Conservation (phyloP, 2,329 filamentous ascomycete genomes). For the Chaetomiaceae sp. region DNA sequence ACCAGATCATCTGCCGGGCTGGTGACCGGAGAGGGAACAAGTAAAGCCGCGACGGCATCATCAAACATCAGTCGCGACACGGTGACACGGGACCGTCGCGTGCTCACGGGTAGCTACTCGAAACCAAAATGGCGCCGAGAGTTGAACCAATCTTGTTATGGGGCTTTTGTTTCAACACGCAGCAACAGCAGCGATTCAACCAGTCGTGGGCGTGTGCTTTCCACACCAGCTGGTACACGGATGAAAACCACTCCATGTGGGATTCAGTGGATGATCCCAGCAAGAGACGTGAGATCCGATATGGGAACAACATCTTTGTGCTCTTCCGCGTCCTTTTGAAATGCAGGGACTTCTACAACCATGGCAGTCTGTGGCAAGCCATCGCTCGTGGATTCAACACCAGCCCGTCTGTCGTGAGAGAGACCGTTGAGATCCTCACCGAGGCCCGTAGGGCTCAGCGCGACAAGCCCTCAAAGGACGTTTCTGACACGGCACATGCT, state of each 20-base stretch:
- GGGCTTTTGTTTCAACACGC: conserved; percentile 20
- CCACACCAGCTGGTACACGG: conserved; percentile 19
- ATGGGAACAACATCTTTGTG: conserved; percentile 26
- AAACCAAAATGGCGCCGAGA: conserved; percentile 3
- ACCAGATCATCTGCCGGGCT: not conserved
- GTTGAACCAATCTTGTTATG: conserved; percentile 20
- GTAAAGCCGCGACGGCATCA: not conserved
- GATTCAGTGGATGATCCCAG: conserved; percentile 5
- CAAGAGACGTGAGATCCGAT: conserved; percentile 23
- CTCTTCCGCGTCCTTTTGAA: conserved; percentile 21
- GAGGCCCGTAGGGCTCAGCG: conserved; percentile 19
- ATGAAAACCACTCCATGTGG: conserved; percentile 14
- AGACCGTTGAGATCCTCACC: conserved; percentile 16
- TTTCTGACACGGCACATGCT: conserved; percentile 21
- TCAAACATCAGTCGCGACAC: not conserved
- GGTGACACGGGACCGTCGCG: not conserved
- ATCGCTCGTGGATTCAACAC: conserved; percentile 20
- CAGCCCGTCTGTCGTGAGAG: conserved; percentile 4
- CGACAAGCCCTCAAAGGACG: conserved; percentile 2
- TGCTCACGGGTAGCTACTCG: not conserved
- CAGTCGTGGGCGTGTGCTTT: conserved; percentile 21
- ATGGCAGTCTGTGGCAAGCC: conserved; percentile 19
- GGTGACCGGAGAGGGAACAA: not conserved
- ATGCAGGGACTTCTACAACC: conserved; percentile 11
- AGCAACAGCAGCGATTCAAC: conserved; percentile 17